A percentile compares a stretch with the other conserved stretches of the same genome.
Evolutionary conservation across 345 rosid genomes (phyloP).

Genomic region (Brassica incana): DNA sequence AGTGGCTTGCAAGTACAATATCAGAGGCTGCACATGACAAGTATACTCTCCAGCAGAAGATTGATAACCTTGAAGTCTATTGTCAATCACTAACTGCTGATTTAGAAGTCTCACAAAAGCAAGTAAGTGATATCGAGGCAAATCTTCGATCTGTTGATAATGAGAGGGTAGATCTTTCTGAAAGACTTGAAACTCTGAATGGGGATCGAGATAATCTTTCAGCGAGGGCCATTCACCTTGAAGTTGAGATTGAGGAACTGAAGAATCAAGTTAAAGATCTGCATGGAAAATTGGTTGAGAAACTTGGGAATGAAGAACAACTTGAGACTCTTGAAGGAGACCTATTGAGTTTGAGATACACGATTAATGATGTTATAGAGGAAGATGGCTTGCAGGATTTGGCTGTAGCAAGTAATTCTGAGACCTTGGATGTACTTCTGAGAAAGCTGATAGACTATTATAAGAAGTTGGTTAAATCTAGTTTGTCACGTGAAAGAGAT

Average conservation of each 20-base stretch:
- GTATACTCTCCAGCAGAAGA: slow-evolving; percentile 61
- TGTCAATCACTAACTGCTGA: slow-evolving; percentile 64
- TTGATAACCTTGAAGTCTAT: slow-evolving; percentile 59
- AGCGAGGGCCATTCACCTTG: slow-evolving; percentile 48
- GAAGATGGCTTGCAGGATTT: slow-evolving; percentile 53
- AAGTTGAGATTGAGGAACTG: slow-evolving; percentile 60
- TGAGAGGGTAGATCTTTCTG: slow-evolving; percentile 58
- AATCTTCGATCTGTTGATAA: slow-evolving; percentile 50
- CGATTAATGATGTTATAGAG: slow-evolving; percentile 59
- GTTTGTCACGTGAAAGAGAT: slow-evolving; percentile 32
- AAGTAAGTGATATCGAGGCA: slow-evolving; percentile 52
- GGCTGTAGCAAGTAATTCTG: slow-evolving; percentile 47
- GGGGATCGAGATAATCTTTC: slow-evolving; percentile 51
- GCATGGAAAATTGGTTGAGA: slow-evolving; percentile 57
- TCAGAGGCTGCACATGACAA: slow-evolving; percentile 63
- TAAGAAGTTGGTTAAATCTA: slow-evolving; percentile 39
- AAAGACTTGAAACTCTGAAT: slow-evolving; percentile 56
- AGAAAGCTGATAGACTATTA: slow-evolving; percentile 69
- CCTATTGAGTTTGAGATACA: slow-evolving; percentile 53
- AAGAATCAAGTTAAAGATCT: slow-evolving; percentile 50
- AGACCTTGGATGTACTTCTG: slow-evolving; percentile 63
- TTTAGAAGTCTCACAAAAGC: slow-evolving; percentile 58
- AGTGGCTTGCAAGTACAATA: slow-evolving; percentile 77
- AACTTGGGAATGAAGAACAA: slow-evolving; percentile 50
- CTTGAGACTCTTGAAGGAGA: slow-evolving; percentile 49